Conservation (phyloP, 2,329 filamentous ascomycete species). For the Talaromyces sp. region DNA sequence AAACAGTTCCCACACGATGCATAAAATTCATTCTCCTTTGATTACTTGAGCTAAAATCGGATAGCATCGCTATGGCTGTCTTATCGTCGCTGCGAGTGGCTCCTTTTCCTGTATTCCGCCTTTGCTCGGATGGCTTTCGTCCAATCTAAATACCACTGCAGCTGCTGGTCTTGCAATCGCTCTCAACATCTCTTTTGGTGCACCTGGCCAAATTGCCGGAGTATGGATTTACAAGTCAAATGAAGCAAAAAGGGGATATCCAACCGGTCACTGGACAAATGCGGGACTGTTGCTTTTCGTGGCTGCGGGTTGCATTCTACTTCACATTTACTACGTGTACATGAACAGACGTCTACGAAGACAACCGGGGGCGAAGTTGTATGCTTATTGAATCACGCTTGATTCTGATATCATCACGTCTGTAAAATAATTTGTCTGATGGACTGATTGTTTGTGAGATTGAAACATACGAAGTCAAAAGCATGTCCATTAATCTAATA, state of each 20-base stretch:
- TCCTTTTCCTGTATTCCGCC: conserved; percentile 68
- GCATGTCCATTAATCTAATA: neutral
- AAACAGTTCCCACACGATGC: neutral
- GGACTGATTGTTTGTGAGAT: neutral
- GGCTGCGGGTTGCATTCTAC: conserved; percentile 50
- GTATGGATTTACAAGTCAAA: conserved; percentile 70
- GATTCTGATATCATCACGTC: too few relatives aligned
- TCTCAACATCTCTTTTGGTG: conserved; percentile 65
- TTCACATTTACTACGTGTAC: conserved; percentile 57
- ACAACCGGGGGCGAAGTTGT: neutral
- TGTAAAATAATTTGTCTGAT: too few relatives aligned
- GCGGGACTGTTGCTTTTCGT: conserved; percentile 60
- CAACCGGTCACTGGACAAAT: conserved; percentile 68
- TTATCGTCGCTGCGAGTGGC: conserved; percentile 65
- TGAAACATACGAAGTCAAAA: neutral
- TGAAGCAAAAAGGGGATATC: conserved; percentile 60
- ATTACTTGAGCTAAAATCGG: neutral
- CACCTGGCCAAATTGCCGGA: conserved; percentile 66
- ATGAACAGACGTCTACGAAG: conserved; percentile 35
- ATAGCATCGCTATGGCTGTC: conserved; percentile 61
- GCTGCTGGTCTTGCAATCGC: conserved; percentile 67
- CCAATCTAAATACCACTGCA: conserved; percentile 63
- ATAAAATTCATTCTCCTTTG: neutral
- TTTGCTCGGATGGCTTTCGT: conserved; percentile 66
- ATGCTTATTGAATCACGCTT: conserved; percentile 11